phyloP scores from a whole-genome alignment of 305 asterid species.

The Fraxinus velutina region DNA sequence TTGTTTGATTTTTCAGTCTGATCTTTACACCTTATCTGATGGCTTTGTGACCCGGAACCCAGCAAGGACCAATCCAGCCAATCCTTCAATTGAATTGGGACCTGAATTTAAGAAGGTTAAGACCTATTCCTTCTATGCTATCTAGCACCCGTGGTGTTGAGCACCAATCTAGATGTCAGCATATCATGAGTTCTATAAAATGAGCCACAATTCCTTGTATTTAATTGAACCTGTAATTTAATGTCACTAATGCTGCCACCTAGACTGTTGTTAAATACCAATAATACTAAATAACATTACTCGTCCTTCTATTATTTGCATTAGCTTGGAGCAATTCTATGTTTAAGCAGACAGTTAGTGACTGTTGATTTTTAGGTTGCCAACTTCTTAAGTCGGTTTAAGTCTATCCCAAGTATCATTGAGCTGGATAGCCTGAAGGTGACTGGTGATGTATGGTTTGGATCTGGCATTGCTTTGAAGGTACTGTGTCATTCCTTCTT shows the following conservation, averaged over 20 bases:
- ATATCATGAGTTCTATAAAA: too few species aligned
- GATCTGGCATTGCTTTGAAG: constrained; percentile 64
- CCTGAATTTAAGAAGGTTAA: constrained; percentile 93
- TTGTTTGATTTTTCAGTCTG: constrained; percentile 55
- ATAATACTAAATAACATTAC: too few species aligned
- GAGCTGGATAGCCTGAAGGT: constrained; percentile 88
- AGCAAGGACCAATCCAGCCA: constrained; percentile 71
- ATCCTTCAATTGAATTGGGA: constrained; percentile 89
- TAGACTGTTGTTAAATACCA: too few species aligned
- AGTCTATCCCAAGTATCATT: constrained; percentile 92
- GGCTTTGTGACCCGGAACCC: constrained; percentile 77
- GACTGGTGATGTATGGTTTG: constrained; percentile 84
- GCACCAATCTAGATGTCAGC: too few species aligned
- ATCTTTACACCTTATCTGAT: constrained; percentile 80
- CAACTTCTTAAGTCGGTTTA: constrained; percentile 72
- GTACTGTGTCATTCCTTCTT: constrained; percentile 26
- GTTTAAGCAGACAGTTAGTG: background rate
- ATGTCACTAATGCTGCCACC: too few species aligned
- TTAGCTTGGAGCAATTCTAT: background rate
- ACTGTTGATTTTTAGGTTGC: constrained; percentile 52
- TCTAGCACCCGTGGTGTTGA: too few species aligned
- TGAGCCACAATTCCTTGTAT: too few species aligned
- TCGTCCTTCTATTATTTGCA: background rate
- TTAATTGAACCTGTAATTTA: too few species aligned
- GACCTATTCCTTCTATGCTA: constrained; percentile 6